These are phyloP conservation scores for Fraxinus sp. DNA, from an alignment of 305 asterid genomes.

Conservation along the genomic window DNA sequence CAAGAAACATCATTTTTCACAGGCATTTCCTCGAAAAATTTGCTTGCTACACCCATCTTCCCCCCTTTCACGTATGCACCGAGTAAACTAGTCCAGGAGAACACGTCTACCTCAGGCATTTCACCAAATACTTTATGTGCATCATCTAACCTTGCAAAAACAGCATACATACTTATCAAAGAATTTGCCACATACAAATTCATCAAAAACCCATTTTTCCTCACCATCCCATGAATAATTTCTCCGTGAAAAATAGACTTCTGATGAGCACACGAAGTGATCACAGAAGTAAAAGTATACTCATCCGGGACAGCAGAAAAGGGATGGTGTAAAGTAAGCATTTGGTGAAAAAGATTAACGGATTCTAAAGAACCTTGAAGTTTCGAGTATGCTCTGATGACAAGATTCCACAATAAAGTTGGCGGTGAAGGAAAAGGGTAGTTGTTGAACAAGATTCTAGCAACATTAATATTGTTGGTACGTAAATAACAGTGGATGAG, in stretches of 20 bases:
- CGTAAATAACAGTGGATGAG: slow-evolving; percentile 73
- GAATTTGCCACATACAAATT: slow-evolving; percentile 63
- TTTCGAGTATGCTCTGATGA: slow-evolving; percentile 64
- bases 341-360: slow-evolving; percentile 43
- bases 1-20: slow-evolving; percentile 68
- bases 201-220: slow-evolving; percentile 39
- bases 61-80: slow-evolving; percentile 53
- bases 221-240: slow-evolving; percentile 50
- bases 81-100: slow-evolving; percentile 69
- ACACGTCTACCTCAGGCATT: slow-evolving; percentile 64
- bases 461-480: slow-evolving; percentile 32
- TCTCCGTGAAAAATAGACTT: slow-evolving; percentile 39
- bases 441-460: slow-evolving; percentile 44
- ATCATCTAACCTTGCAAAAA: slow-evolving; percentile 37
- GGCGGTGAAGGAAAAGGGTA: slow-evolving; percentile 57
- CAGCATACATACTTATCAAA: slow-evolving; percentile 52
- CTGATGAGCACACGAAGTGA: slow-evolving; percentile 63
- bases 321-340: slow-evolving; percentile 33
- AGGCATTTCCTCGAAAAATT: slow-evolving; percentile 54
- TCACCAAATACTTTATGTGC: slow-evolving; percentile 57
- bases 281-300: slow-evolving; percentile 56
- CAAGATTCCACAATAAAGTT: slow-evolving; percentile 61
- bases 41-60: slow-evolving; percentile 46
- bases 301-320: slow-evolving; percentile 46
- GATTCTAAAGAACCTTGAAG: slow-evolving; percentile 41